Base-by-base conservation (phyloP, 164 flowering plant genomes). In the Chimonanthus praecox region DNA sequence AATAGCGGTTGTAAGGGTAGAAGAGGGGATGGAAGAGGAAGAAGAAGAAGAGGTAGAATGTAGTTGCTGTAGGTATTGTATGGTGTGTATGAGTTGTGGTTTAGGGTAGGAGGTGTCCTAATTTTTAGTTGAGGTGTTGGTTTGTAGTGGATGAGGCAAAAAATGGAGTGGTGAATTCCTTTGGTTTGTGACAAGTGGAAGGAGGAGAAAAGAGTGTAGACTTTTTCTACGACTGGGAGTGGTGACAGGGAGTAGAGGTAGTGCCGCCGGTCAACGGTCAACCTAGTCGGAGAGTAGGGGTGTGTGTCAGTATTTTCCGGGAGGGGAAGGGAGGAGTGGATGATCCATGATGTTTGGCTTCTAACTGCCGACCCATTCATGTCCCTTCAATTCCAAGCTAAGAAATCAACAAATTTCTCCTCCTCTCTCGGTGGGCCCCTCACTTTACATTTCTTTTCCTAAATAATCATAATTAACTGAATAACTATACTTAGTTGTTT, bases 381-480 rank as follows among this genome's bases (percentile, higher is more conserved):
- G 69, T 86, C 84, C 83, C 88, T 89, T 86, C 89, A 82, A 87
- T 84, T 87, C 87, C 85, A 89, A 85, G 86, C 87, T 84, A 89
- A 84, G 87, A 83, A 87, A 89, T 50, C 63, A 33, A 50, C 60
- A 45, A 13, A n/a, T 66, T 51, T 64, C 63, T 70, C 73, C 64
- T 70, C 51, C 9, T 62, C 63, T 49, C 68, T 62, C 72, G 77
- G 68, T 74, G 70, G 73, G 77, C n/a, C 72, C 67, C 49, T 44
- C 68, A 44, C 16, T 16, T 3, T 18, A 16, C 68, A 10, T 33
- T 33, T 33, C 33, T 33, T 33, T 33, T 33, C 33, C 33, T 33
- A 33, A 33, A 33, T 33, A 33, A 33, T 33, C 33, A 33, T 33
- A 33, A 33, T 33, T 33, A 33, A 33, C 21, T 20, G 21, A 20